These are phyloP conservation scores for Mikania micrantha DNA, from an alignment of 129 eudicot genomes.

Conservation along the genomic window DNA sequence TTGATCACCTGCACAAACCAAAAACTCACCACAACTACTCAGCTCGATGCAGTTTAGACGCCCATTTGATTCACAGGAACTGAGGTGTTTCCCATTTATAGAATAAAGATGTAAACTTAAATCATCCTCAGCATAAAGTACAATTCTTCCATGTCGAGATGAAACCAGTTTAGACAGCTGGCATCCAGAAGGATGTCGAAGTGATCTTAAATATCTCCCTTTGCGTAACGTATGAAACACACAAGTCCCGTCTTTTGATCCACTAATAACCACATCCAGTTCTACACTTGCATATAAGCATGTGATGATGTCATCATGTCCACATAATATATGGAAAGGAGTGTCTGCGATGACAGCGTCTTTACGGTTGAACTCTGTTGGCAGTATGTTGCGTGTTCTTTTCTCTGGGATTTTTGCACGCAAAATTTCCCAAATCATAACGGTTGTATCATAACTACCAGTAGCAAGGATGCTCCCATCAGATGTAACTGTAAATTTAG, in stretches of 20 bases:
- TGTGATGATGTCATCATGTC: slow-evolving; percentile 92
- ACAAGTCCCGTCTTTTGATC: slow-evolving; percentile 97
- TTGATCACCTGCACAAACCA: slow-evolving; percentile 95
- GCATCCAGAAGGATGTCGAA: slow-evolving; percentile 77
- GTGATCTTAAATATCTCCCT: slow-evolving; percentile 83
- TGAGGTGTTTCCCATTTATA: slow-evolving; percentile 76
- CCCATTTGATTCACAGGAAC: slow-evolving; percentile 75
- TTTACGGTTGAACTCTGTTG: slow-evolving; percentile 54
- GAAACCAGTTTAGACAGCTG: slow-evolving; percentile 74
- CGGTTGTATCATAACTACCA: slow-evolving; percentile 96
- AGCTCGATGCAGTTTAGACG: slow-evolving; percentile 84
- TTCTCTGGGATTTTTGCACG: slow-evolving; percentile 57
- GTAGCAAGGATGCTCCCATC: slow-evolving; percentile 95
- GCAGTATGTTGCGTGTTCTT: slow-evolving; percentile 44
- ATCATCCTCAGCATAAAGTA: slow-evolving; percentile 84
- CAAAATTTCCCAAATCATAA: slow-evolving; percentile 90
- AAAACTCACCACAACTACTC: slow-evolving; percentile 86
- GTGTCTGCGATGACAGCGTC: slow-evolving; percentile 64
- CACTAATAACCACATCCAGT: slow-evolving; percentile 92
- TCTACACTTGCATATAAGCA: slow-evolving; percentile 75
- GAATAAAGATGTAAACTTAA: slow-evolving; percentile 78
- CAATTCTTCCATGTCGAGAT: slow-evolving; percentile 70
- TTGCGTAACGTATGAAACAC: slow-evolving; percentile 75
- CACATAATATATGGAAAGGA: slow-evolving; percentile 89
- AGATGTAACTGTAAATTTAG: slow-evolving; percentile 62